A percentile compares a stretch with the other conserved stretches of the same genome.
These are phyloP conservation scores for Pichia sp. DNA, from an alignment of 1,139 yeast species.

Conservation along the genomic window DNA sequence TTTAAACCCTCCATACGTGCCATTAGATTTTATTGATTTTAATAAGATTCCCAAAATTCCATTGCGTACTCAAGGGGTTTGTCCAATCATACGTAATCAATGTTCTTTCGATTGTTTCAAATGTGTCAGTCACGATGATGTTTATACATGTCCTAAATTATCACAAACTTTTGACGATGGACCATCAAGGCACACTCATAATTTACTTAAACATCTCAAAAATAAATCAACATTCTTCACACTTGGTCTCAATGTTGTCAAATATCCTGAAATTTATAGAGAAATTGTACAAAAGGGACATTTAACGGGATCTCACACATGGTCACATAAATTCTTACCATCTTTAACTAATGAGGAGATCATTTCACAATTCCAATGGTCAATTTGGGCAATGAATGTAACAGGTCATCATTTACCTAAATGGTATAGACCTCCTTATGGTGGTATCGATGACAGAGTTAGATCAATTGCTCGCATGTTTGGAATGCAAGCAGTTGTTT, in stretches of 20 bases:
- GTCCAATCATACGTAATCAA: constrained; percentile 41
- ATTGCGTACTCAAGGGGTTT: constrained; percentile 51
- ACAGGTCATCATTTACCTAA: constrained; percentile 84
- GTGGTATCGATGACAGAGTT: constrained; percentile 84
- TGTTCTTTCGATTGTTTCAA: constrained; percentile 87
- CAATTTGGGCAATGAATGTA: constrained; percentile 97
- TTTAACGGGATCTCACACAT: constrained; percentile 80
- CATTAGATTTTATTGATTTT: constrained; percentile 64
- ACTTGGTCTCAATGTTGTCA: constrained; percentile 72
- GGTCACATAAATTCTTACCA: constrained; percentile 88
- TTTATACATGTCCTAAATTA: constrained; percentile 61
- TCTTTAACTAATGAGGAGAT: constrained; percentile 68
- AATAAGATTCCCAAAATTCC: constrained; percentile 41
- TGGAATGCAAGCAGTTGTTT: constrained; percentile 80
- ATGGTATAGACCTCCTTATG: constrained; percentile 96
- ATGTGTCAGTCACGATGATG: constrained; percentile 74
- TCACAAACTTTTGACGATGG: constrained; percentile 96
- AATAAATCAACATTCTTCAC: constrained; percentile 73
- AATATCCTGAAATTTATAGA: constrained; percentile 66
- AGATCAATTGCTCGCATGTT: constrained; percentile 74
- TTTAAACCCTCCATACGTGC: constrained; percentile 77
- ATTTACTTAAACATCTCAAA: constrained; percentile 45
- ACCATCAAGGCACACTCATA: constrained; percentile 67
- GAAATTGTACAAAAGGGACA: constrained; percentile 58
- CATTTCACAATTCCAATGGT: constrained; percentile 89